Evolutionary conservation across 306 rosid genomes (phyloP).

Genomic region (Medicago ruthenica): DNA sequence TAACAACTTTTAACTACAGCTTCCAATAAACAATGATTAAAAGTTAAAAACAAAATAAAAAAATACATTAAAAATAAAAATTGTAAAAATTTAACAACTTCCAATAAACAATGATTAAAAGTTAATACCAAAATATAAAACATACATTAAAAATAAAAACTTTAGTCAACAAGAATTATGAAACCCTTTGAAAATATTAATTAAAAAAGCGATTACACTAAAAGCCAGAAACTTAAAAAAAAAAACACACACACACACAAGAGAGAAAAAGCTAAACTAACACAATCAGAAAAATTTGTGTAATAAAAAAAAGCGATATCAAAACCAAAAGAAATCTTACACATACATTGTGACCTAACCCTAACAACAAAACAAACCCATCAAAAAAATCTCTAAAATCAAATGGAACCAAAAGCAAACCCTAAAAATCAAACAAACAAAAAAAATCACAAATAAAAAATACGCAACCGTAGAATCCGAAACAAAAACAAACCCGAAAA

Average conservation of each 20-base stretch:
- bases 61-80: no score
- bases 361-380: not conserved
- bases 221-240: no score
- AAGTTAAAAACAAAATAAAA: not conserved
- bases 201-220: not conserved
- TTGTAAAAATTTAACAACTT: no score
- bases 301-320: not conserved
- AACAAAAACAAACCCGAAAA: not conserved
- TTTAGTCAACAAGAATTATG: not conserved
- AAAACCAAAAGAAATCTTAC: not conserved
- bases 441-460: not conserved
- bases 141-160: not conserved
- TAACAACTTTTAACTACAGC: not conserved
- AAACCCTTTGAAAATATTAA: not conserved
- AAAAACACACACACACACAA: no score
- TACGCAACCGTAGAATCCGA: not conserved
- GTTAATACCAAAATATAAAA: not conserved
- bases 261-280: no score
- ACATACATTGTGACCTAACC: constrained; percentile 37
- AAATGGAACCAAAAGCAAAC: not conserved
- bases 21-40: not conserved
- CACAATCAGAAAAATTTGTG: no score
- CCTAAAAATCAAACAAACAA: not conserved
- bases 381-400: not conserved
- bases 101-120: not conserved